phyloP scores from a whole-genome alignment of 176 grass and related monocot genomes.

The Ensete ventricosum region DNA sequence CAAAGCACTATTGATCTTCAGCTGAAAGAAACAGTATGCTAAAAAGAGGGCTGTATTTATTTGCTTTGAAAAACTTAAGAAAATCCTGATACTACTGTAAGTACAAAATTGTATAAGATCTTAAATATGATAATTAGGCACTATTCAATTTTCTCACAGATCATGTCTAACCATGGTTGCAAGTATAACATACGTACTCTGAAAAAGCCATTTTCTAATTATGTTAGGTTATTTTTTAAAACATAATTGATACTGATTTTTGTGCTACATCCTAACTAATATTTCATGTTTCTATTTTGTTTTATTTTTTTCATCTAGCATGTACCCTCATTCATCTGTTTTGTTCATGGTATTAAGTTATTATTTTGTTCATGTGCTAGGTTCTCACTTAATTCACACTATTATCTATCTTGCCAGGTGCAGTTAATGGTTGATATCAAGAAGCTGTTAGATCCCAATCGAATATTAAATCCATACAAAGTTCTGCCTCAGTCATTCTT shows the following conservation, averaged over 20 bases:
- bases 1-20: too few relatives aligned
- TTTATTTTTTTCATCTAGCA: background rate
- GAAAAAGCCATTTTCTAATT: too few relatives aligned
- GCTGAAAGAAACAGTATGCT: too few relatives aligned
- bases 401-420: slow-evolving; percentile 37
- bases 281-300: background rate
- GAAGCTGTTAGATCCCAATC: slow-evolving; percentile 74
- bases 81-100: too few relatives aligned
- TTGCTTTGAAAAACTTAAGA: too few relatives aligned
- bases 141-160: too few relatives aligned
- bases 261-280: background rate
- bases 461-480: slow-evolving; percentile 92
- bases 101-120: too few relatives aligned
- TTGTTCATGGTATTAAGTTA: background rate
- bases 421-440: slow-evolving; percentile 80
- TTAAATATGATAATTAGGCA: too few relatives aligned
- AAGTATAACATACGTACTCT: too few relatives aligned
- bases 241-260: background rate
- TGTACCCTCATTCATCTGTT: background rate
- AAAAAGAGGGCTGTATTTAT: too few relatives aligned
- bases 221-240: background rate
- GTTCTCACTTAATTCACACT: background rate
- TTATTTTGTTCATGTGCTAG: background rate
- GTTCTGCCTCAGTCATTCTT: slow-evolving; percentile 63
- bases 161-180: too few relatives aligned